Evolutionary conservation across 2,329 filamentous ascomycete species (phyloP).

Genomic region (Xylariaceae sp.): DNA sequence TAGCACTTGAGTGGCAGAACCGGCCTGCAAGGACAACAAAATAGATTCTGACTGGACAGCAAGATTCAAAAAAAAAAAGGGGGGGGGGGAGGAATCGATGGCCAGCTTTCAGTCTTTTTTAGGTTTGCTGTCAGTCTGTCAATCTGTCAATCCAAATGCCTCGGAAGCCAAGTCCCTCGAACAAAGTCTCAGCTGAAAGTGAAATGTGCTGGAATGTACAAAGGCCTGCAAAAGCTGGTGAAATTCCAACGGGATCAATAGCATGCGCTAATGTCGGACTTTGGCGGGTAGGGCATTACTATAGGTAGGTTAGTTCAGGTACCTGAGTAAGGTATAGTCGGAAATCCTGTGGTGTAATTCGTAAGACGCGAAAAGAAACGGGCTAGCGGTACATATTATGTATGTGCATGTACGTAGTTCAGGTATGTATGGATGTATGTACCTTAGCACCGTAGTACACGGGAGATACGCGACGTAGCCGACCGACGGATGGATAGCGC

Average conservation of each 20-base stretch:
- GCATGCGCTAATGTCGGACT: background rate
- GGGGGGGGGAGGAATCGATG: conserved; percentile 15
- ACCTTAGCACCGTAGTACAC: too few species aligned
- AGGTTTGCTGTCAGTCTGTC: conserved; percentile 19
- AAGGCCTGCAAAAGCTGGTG: conserved; percentile 1
- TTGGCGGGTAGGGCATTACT: background rate
- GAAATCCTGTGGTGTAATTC: background rate
- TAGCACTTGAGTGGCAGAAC: conserved; percentile 23
- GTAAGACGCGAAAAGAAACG: conserved; percentile 5
- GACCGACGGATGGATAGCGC: conserved; percentile 9
- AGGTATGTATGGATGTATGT: too few species aligned
- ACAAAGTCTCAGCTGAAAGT: conserved; percentile 27
- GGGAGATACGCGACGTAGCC: conserved; percentile 20
- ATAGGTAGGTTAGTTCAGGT: too few species aligned
- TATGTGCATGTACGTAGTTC: too few species aligned
- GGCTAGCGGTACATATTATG: conserved; percentile 1
- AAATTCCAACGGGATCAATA: conserved; percentile 1
- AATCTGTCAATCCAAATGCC: conserved; percentile 20
- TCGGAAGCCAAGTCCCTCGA: conserved; percentile 17
- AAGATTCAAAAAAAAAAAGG: conserved; percentile 6
- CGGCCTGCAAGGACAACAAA: conserved; percentile 22
- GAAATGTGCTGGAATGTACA: conserved; percentile 26
- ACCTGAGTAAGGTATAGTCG: background rate
- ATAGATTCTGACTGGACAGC: conserved; percentile 23
- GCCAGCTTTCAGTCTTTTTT: conserved; percentile 2